Evolutionary conservation across 2,329 filamentous ascomycete species (phyloP), one percentile per base, ranked within the genome.

Genomic region (Immersiporthe knoxdaviesiana): DNA sequence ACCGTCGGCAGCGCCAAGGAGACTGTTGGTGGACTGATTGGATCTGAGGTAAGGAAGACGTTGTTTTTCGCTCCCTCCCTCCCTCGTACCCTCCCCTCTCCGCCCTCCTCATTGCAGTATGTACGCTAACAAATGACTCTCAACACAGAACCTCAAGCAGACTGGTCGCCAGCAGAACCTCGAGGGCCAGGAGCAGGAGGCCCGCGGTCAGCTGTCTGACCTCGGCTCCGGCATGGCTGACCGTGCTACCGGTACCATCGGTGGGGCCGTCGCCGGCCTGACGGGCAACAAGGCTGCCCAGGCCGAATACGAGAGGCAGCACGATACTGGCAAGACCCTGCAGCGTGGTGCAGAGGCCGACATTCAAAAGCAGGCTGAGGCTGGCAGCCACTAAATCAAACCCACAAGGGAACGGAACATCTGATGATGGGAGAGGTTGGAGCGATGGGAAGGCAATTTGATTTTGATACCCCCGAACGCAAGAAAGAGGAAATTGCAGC

Each of bases 1-100:
- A 97, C 93, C 6, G 77, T 94, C n/a, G 95, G 94, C 65, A 88
- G 91, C 0, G 90, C 90, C 58, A 97, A 97, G 84, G 93, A 97
- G 78, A 84, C 90, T 5, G 72, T 96, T 0, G 95, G 95, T 69
- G 90, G 90, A 24, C 75, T 95, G 6, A 73, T 95, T 35, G 95
- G 94, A 70, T 89, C 88, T 72, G 91, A 96, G 81, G 87, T 87
- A 77, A 73, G 8, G 35, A 35, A n/a, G n/a, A n/a, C n/a, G n/a
- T n/a, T n/a, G n/a, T n/a, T n/a, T n/a, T n/a, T n/a, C n/a, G n/a
- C n/a, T n/a, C n/a, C n/a, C n/a, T 16, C 16, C 21, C 16, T 8
- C 5, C 44, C 63, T 14, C 37, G 2, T 10, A 61, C 56, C 32
- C 10, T 2, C 6, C 59, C 14, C 18, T 24, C 3, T 10, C 2